Evolutionary conservation across 345 rosid species (phyloP), one percentile per base, ranked within the genome.

Genomic region (Rhizophora mangle): DNA sequence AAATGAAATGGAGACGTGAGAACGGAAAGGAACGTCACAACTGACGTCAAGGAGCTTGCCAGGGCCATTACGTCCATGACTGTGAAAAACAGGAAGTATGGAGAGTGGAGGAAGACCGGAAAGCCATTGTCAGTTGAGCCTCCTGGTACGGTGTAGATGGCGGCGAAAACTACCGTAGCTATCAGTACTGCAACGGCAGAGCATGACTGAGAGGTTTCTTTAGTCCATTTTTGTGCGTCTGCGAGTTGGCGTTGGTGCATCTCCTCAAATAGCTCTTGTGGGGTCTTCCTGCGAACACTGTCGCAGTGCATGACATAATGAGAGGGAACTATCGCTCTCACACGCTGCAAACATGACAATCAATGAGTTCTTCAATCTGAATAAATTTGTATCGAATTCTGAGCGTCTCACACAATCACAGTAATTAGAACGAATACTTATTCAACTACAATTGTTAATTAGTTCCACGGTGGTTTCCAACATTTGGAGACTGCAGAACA

Each of bases 21-120:
- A 22, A 75, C 1, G 0, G 80, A 76, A 2, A 80, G 80, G 46
- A 80, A 80, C 63, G 67, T 46, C 55, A 72, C 74, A 13, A 76
- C 69, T 0, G 83, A 76, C 24, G 72, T 57, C 36, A 76, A 39
- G 21, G 83, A 76, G 76, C 32, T 29, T 1, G 64, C 67, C 0
- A 80, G 39, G 10, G 75, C 72, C 10, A 60, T 22, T 0, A 69
- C 70, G 27, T 76, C 78, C 67, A 53, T 62, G 13, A 72, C 59
- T 1, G 75, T 32, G 55, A 80, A 80, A 16, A 76, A 32, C 15
- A 27, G 18, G 60, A 61, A 80, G 5, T 64, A 68, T 8, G 77
- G 65, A 3, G 21, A n/a, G 53, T 32, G 15, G 1, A 64, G 74
- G 37, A 75, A 64, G n/a, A 68, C 0, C 0, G 83, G 75, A 0